phyloP scores from a whole-genome alignment of 1,139 yeast species.

The Blastobotrys proliferans region DNA sequence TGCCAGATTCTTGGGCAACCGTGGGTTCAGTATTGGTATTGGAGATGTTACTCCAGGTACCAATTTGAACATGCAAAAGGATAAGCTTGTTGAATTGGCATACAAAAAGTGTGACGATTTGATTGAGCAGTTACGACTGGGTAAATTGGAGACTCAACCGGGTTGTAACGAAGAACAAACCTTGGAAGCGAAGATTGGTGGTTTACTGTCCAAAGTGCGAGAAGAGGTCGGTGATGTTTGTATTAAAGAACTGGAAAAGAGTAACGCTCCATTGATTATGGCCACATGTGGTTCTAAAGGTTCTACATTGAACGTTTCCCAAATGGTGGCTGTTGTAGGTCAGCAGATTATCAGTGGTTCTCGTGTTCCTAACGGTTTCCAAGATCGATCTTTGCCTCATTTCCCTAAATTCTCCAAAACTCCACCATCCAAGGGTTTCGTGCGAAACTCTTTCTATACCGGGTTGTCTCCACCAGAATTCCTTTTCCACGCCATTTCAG shows the following conservation, averaged over 20 bases:
- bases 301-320: constrained; percentile 95
- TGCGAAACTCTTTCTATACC: constrained; percentile 87
- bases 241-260: constrained; percentile 80
- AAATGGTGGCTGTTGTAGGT: constrained; percentile 99
- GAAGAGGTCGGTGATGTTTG: constrained; percentile 99
- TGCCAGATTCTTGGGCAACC: constrained; percentile 88
- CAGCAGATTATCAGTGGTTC: constrained; percentile 98
- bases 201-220: constrained; percentile 91
- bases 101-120: constrained; percentile 89
- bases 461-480: constrained; percentile 97
- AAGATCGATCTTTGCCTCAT: constrained; percentile 96
- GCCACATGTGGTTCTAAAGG: constrained; percentile 99
- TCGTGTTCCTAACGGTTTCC: constrained; percentile 99
- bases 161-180: constrained; percentile 99
- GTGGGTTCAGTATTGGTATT: constrained; percentile 97
- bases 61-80: constrained; percentile 73
- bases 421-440: constrained; percentile 97
- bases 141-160: constrained; percentile 95
- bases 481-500: constrained; percentile 97
- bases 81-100: constrained; percentile 84
- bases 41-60: constrained; percentile 94
- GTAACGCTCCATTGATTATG: constrained; percentile 97
- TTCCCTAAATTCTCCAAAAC: constrained; percentile 94
- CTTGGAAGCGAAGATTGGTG: constrained; percentile 95
- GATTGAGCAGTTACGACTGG: constrained; percentile 72